A percentile compares a stretch with the other conserved stretches of the same genome.
Conservation (phyloP, 805 yeast species). For the Ogataea henricii region DNA sequence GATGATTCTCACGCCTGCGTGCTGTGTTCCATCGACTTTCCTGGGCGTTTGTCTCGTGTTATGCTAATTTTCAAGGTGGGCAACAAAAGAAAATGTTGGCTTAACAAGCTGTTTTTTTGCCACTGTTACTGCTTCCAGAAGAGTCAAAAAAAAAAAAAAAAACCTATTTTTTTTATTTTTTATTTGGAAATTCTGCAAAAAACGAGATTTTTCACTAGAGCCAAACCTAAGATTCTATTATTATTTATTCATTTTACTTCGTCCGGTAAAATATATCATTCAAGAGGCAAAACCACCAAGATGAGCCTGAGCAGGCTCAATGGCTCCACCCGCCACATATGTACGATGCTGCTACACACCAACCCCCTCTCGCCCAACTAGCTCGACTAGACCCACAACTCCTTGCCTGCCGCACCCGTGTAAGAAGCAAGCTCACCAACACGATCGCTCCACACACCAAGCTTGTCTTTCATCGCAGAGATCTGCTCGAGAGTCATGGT, state of each 20-base stretch:
- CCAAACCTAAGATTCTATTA: too few relatives aligned
- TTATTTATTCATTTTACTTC: too few relatives aligned
- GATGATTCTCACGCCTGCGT: background rate
- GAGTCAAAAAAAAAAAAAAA: background rate
- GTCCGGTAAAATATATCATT: too few relatives aligned
- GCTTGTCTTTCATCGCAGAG: constrained; percentile 67
- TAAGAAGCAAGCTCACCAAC: constrained; percentile 66
- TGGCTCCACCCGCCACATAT: too few relatives aligned
- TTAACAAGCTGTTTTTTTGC: background rate
- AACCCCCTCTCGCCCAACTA: background rate
- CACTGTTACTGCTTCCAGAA: background rate
- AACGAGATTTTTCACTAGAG: too few relatives aligned
- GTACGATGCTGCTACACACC: too few relatives aligned
- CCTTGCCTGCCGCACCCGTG: constrained; percentile 62
- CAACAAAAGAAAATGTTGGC: background rate
- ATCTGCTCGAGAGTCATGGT: constrained; percentile 84
- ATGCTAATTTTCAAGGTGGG: too few relatives aligned
- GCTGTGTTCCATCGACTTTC: background rate
- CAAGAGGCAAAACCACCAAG: too few relatives aligned
- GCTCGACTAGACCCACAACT: constrained; percentile 53
- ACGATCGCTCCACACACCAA: constrained; percentile 75
- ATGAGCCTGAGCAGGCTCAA: too few relatives aligned
- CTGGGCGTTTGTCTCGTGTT: background rate
- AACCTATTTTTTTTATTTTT: background rate
- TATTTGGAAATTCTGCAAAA: too few relatives aligned